Evolutionary conservation across 352 stramenopile genomes (phyloP).

Genomic region (Pythium sukuiense): DNA sequence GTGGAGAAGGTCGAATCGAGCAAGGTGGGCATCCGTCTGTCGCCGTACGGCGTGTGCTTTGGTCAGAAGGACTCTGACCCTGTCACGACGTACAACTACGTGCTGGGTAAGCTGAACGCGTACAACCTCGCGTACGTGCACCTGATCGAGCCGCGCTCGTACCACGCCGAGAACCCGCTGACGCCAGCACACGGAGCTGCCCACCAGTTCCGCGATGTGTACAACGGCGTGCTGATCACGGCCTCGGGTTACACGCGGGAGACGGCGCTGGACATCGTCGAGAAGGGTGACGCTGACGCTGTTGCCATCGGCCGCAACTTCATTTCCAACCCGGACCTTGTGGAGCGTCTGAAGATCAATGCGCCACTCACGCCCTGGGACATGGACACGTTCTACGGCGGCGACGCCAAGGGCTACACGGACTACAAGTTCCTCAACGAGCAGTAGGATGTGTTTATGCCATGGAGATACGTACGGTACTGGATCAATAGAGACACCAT

Average conservation of each 20-base stretch:
- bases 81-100: slow-evolving; percentile 48
- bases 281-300: slow-evolving; percentile 29
- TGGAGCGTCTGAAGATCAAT: slow-evolving; percentile 31
- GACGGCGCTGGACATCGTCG: slow-evolving; percentile 27
- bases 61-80: slow-evolving; percentile 50
- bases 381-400: slow-evolving; percentile 46
- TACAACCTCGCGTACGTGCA: slow-evolving; percentile 65
- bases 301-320: slow-evolving; percentile 42
- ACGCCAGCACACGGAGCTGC: slow-evolving; percentile 45
- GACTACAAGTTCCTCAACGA: slow-evolving; percentile 43
- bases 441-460: not conserved
- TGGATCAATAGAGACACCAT: not conserved
- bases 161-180: slow-evolving; percentile 41
- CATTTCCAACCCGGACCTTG: slow-evolving; percentile 50
- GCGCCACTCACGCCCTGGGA: slow-evolving; percentile 40
- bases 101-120: slow-evolving; percentile 54
- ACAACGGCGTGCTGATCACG: slow-evolving; percentile 32
- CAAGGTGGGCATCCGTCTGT: slow-evolving; percentile 26
- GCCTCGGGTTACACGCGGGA: slow-evolving; percentile 30
- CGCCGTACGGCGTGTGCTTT: slow-evolving; percentile 30
- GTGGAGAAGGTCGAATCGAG: slow-evolving; percentile 8
- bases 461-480: not conserved
- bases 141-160: slow-evolving; percentile 60
- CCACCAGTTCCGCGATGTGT: slow-evolving; percentile 22
- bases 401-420: slow-evolving; percentile 48